Conservation (phyloP, 768 basidiomycete genomes). For the Serendipita sp. region DNA sequence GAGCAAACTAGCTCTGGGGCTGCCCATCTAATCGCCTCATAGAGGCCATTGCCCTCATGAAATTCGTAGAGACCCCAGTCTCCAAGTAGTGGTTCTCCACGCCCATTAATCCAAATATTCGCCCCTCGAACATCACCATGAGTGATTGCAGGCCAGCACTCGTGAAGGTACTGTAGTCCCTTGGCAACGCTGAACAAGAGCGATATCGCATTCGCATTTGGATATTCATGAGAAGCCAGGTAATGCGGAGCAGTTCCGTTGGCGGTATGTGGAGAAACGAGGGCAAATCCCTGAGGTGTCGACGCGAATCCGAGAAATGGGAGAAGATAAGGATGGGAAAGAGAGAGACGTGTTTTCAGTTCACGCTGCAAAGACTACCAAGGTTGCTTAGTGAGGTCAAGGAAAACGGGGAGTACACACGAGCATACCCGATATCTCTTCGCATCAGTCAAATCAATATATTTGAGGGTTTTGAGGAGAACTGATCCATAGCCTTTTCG, state of each 20-base stretch:
- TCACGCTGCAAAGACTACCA: background rate
- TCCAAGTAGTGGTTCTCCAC: background rate
- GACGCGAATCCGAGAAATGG: background rate
- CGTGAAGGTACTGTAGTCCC: background rate
- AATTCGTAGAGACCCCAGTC: background rate
- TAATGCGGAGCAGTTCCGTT: background rate
- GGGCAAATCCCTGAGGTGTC: background rate
- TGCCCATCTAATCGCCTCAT: background rate
- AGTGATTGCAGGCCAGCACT: background rate
- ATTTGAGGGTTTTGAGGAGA: background rate
- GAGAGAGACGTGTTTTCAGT: background rate
- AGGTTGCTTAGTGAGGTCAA: background rate
- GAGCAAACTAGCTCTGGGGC: background rate
- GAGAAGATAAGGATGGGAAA: background rate
- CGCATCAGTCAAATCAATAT: background rate
- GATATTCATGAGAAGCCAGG: background rate
- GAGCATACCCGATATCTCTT: background rate
- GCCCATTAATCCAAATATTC: background rate
- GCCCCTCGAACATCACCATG: constrained; percentile 4
- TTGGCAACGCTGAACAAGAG: background rate
- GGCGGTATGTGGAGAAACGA: background rate
- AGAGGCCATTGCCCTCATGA: background rate
- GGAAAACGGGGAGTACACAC: background rate
- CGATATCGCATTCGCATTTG: background rate
- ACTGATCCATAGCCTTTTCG: background rate